Percentiles rank a stretch among this genome's conserved stretches.
phyloP scores from a whole-genome alignment of 2,329 filamentous ascomycete genomes.

The Akanthomyces dipterigenus region DNA sequence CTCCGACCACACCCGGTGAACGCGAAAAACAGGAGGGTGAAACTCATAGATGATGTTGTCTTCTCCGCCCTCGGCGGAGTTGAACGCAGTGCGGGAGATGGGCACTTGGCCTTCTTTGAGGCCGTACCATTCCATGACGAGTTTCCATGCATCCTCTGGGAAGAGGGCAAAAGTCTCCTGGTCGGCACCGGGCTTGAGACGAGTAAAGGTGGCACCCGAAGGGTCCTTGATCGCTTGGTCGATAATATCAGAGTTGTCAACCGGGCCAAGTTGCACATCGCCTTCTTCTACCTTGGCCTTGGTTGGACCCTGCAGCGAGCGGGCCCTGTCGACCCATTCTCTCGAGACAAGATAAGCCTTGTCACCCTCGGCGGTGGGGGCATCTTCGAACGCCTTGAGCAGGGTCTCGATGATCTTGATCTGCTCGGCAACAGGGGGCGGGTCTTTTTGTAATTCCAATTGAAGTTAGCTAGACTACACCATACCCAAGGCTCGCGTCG shows the following conservation, averaged over 20 bases:
- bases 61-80: slow-evolving; percentile 56
- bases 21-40: slow-evolving; percentile 75
- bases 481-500: neutral
- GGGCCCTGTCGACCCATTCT: slow-evolving; percentile 69
- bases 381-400: slow-evolving; percentile 43
- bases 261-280: slow-evolving; percentile 61
- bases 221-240: slow-evolving; percentile 50
- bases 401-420: slow-evolving; percentile 64
- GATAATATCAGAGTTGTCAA: slow-evolving; percentile 83
- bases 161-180: slow-evolving; percentile 71
- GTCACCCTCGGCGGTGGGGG: slow-evolving; percentile 60
- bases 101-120: slow-evolving; percentile 60
- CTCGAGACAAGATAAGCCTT: slow-evolving; percentile 72
- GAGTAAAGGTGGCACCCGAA: slow-evolving; percentile 54
- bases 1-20: slow-evolving; percentile 69
- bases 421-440: slow-evolving; percentile 48
- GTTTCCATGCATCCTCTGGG: slow-evolving; percentile 72
- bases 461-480: neutral
- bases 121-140: slow-evolving; percentile 78
- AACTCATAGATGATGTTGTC: slow-evolving; percentile 75
- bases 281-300: slow-evolving; percentile 52
- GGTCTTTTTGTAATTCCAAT: slow-evolving; percentile 16
- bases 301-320: slow-evolving; percentile 55
- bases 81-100: slow-evolving; percentile 70
- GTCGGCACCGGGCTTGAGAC: slow-evolving; percentile 62